These are phyloP conservation scores for Strigomonas galati DNA, from an alignment of 208 protist species.

Conservation along the genomic window DNA sequence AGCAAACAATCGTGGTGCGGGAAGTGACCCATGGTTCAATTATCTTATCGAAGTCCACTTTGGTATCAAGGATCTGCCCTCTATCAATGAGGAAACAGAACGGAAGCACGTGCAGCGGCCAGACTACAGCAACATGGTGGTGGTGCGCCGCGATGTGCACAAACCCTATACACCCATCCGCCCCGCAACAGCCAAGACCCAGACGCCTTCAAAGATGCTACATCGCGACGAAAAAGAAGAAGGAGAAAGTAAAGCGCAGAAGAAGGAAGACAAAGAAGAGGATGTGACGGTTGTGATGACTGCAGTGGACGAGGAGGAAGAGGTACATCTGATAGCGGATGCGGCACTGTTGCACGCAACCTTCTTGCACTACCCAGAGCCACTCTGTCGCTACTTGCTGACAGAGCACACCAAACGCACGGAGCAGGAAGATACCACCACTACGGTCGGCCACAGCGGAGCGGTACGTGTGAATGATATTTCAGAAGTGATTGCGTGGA, in stretches of 20 bases:
- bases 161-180: conserved; percentile 10
- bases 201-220: neutral
- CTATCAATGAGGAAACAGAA: neutral
- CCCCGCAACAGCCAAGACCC: neutral
- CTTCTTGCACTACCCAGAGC: conserved; percentile 23
- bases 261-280: neutral
- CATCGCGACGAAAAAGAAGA: neutral
- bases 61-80: conserved; percentile 15
- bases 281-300: neutral
- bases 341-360: conserved; percentile 36
- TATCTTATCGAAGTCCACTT: conserved; percentile 54
- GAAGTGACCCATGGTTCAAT: conserved; percentile 65
- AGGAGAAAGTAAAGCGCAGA: neutral
- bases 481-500: conserved; percentile 25
- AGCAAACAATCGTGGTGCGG: neutral
- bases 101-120: neutral
- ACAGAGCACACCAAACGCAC: conserved; percentile 8
- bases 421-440: conserved; percentile 18
- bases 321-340: conserved; percentile 18
- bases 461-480: conserved; percentile 14
- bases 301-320: neutral
- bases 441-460: conserved; percentile 5
- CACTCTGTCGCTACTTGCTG: conserved; percentile 30
- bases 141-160: conserved; percentile 3
- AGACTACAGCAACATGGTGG: neutral